These are phyloP conservation scores for Cymbopogon flexuosus DNA, from an alignment of 202 grass and related monocot genomes.

Conservation along the genomic window DNA sequence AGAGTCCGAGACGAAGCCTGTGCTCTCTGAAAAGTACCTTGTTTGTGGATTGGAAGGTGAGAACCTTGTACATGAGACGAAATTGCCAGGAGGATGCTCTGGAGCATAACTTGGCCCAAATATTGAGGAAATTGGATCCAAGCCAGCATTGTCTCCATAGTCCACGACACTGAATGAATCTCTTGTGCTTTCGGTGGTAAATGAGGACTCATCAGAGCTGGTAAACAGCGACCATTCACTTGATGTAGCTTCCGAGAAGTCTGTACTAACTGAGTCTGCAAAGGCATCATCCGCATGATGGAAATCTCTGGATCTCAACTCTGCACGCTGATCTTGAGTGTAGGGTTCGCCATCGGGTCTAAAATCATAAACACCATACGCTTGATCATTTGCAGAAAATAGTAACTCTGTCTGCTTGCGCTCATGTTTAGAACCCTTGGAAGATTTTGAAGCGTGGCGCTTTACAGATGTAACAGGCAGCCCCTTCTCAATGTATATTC, in stretches of 20 bases:
- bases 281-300: slow-evolving; percentile 36
- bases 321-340: slow-evolving; percentile 32
- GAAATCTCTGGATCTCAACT: slow-evolving; percentile 37
- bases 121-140: slow-evolving; percentile 76
- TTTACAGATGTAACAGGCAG: slow-evolving; percentile 40
- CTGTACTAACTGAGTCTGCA: slow-evolving; percentile 52
- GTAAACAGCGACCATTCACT: slow-evolving; percentile 98
- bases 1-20: slow-evolving; percentile 41
- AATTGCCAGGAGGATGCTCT: slow-evolving; percentile 45
- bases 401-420: slow-evolving; percentile 29
- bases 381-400: slow-evolving; percentile 37
- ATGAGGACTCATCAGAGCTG: slow-evolving; percentile 97
- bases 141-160: slow-evolving; percentile 58
- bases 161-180: slow-evolving; percentile 92
- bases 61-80: slow-evolving; percentile 52
- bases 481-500: slow-evolving; percentile 64
- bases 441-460: slow-evolving; percentile 48
- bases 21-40: slow-evolving; percentile 69
- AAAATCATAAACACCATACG: slow-evolving; percentile 52
- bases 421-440: slow-evolving; percentile 53
- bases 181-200: slow-evolving; percentile 95
- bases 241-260: slow-evolving; percentile 87
- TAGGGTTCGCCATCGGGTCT: slow-evolving; percentile 44
- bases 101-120: slow-evolving; percentile 62
- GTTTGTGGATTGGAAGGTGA: slow-evolving; percentile 56